Evolutionary conservation across 2,329 filamentous ascomycete species (phyloP), one percentile per base, ranked within the genome.

Genomic region (Herpomyces periplanetae): DNA sequence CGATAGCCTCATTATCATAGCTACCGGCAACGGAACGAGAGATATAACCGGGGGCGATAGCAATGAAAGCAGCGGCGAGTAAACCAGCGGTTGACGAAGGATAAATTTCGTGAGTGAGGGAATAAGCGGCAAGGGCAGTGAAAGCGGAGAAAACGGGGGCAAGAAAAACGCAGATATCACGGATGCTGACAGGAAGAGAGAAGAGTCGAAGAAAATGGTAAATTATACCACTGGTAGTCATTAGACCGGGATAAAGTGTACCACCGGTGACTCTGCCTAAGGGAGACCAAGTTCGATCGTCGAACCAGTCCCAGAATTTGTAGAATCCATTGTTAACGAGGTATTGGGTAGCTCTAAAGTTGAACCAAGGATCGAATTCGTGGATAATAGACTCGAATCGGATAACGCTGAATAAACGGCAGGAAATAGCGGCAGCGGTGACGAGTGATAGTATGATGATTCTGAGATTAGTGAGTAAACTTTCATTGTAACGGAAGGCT

Each of bases 281-380:
- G 31, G 80, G 80, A 43, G 96, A 75, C 80, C 80, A 96, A 56
- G 80, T 96, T 47, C 80, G 61, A 48, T 96, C 80, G 42, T 96
- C 80, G 36, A 96, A 96, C 80, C 80, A 96, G 40, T 96, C 75
- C 80, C 80, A 96, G 39, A 96, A 96, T 40, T 65, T 71, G 42
- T 87, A 84, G 45, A 96, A 91, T 32, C 80, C 80, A 58, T 96
- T 57, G 35, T 75, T 56, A 21, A 96, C 68, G 21, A 96, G 55
- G 35, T 96, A 91, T 43, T 91, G 91, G 22, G 80, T 91, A 28
- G 80, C 80, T 41, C 80, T 55, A 44, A 96, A 96, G 44, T 96
- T 96, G 48, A 96, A 96, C 80, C 80, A 96, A 13, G 80, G 80
- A 43, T 96, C 80, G 44, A 96, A 96, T 51, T 96, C 80, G 51